Base-by-base conservation (phyloP, 2,329 filamentous ascomycete genomes). In the Fusarium verrucosum region DNA sequence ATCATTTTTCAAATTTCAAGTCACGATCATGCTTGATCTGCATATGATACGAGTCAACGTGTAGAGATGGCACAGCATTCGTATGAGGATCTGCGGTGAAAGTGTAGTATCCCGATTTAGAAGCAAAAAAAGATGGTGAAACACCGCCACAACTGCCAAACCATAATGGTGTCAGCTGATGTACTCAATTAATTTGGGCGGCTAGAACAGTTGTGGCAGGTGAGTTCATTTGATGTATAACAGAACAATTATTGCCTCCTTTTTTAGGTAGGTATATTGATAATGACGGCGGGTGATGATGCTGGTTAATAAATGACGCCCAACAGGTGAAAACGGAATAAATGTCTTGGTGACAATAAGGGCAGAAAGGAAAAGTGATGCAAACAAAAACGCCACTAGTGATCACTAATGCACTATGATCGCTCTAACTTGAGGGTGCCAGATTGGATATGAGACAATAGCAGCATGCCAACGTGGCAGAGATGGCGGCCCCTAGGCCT, bases 61-160 rank as follows among this genome's bases (percentile, higher is more conserved):
- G n/a, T n/a, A n/a, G n/a, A n/a, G n/a, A n/a, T n/a, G 22, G 19
- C 44, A 17, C 58, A 50, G 42, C 46, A 37, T 33, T 66, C 49
- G 44, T 49, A 60, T 49, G 36, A 30, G n/a, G 33, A 47, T 50
- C 47, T 47, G 47, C 42, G 17, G 41, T 61, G 50, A 51, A 53
- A 40, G 45, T 32, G 32, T n/a, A 41, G 33, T 46, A 49, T 65
- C 65, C 62, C 36, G 47, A 70, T 62, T 67, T 70, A 70, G 68
- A 70, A 70, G 35, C 49, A n/a, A 4, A 25, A 46, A 26, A n/a
- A 14, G 19, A 58, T 37, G 41, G 47, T 66, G 49, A 64, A 50
- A 63, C 66, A 67, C 62, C 37, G 65, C 68, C 62, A 51, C 68
- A 22, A 38, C 35, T 58, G 45, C 63, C 36, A 45, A 52, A 56